Evolutionary conservation across 345 rosid species (phyloP), one percentile per base, ranked within the genome.

Genomic region (Draba incana): DNA sequence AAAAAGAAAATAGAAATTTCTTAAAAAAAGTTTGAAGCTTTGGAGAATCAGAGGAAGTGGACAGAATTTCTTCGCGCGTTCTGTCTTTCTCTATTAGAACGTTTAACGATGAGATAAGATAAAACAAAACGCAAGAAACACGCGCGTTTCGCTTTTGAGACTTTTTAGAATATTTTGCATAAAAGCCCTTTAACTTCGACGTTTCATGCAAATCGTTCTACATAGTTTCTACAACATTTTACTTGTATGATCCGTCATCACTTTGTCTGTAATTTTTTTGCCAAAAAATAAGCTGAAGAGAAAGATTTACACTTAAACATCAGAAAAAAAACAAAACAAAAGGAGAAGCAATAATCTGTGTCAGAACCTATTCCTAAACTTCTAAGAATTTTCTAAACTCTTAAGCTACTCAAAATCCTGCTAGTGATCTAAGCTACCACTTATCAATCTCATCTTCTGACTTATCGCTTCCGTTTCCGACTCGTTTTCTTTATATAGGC

Each of bases 401-500:
- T 64, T 15, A 28, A 54, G 33, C 69, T 71, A 71, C 35, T 1
- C 27, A 28, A 55, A 31, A 55, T 20, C 43, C 15, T 46, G 41
- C 25, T 45, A 13, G 14, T 53, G 46, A 50, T 70, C 53, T 20
- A 55, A 41, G 50, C 64, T 7, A 71, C 57, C 57, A 63, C 63
- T 54, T 54, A 37, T 46, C 62, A 38, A 20, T 71, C 33, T 53
- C 64, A 55, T 70, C 69, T 31, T 45, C 3, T n/a, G 5, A 43
- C 69, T 70, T 73, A 73, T 67, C 73, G 78, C 57, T 67, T 74
- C 20, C 78, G 62, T 74, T 67, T 74, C 72, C 27, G 68, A 12
- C 7, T 53, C 45, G 1, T 66, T 44, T 31, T 74, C 78, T 67
- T 74, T 53, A 68, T 67, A 75, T 75, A 77, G 33, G 74, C 76